Evolutionary conservation across 2,329 filamentous ascomycete species (phyloP).

Genomic region (Aspergillus japonicus): DNA sequence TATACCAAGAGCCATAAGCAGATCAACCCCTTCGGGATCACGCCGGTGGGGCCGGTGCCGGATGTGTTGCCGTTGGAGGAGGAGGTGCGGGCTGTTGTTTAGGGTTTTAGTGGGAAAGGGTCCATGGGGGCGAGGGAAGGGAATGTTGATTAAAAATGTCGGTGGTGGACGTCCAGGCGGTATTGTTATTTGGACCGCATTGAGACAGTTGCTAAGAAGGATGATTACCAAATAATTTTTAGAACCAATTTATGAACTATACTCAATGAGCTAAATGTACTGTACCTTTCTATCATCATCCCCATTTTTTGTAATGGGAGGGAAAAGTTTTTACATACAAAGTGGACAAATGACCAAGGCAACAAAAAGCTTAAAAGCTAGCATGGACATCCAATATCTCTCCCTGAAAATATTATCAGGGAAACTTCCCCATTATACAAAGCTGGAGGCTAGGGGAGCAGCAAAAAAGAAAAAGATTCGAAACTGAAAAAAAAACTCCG

Average conservation of each 20-base stretch:
- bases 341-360: conserved; percentile 6
- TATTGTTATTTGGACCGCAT: too few relatives aligned
- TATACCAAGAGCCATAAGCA: conserved; percentile 66
- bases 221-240: too few relatives aligned
- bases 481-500: conserved; percentile 23
- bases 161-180: too few relatives aligned
- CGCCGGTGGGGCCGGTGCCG: conserved; percentile 79
- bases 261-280: too few relatives aligned
- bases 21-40: conserved; percentile 69
- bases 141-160: too few relatives aligned
- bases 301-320: neutral
- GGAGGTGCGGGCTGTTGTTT: conserved; percentile 58
- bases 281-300: conserved; percentile 16
- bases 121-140: neutral
- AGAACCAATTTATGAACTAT: too few relatives aligned
- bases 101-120: conserved; percentile 6
- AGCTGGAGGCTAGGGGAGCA: neutral
- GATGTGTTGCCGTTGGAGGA: conserved; percentile 75
- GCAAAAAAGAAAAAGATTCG: conserved; percentile 18
- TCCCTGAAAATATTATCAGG: too few relatives aligned
- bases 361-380: neutral
- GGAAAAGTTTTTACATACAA: conserved; percentile 12
- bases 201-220: too few relatives aligned
- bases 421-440: conserved; percentile 15
- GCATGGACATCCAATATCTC: neutral